Evolutionary conservation across 441 rosid genomes (phyloP).

Genomic region (Adansonia rubrostipa): DNA sequence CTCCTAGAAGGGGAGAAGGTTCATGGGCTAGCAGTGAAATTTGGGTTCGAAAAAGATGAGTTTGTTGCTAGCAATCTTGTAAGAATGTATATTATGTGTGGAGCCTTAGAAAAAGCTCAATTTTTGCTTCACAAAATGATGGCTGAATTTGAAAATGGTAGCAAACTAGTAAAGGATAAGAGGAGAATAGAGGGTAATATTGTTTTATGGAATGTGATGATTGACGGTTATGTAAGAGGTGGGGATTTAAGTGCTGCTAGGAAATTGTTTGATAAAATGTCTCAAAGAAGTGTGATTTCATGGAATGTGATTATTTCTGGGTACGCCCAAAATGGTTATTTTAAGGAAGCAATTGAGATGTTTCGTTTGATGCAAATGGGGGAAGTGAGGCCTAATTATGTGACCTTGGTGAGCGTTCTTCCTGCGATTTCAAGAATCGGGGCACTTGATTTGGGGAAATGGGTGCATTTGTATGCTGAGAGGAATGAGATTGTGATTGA

Average conservation of each 20-base stretch:
- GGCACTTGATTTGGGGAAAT: slow-evolving; percentile 34
- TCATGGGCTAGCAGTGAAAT: slow-evolving; percentile 59
- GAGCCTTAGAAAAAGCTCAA: slow-evolving; percentile 15
- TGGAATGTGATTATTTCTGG: slow-evolving; percentile 36
- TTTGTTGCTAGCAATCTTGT: slow-evolving; percentile 67
- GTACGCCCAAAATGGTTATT: slow-evolving; percentile 22
- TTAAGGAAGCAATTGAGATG: slow-evolving; percentile 20
- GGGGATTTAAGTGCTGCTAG: slow-evolving; percentile 31
- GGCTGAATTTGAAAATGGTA: slow-evolving; percentile 9
- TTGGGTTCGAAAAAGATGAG: slow-evolving; percentile 55
- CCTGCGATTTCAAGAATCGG: slow-evolving; percentile 39
- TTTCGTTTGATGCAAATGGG: slow-evolving; percentile 34
- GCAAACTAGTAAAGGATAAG: slow-evolving; percentile 9
- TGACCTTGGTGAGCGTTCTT: slow-evolving; percentile 38
- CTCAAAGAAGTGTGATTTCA: slow-evolving; percentile 26
- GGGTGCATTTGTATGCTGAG: slow-evolving; percentile 30
- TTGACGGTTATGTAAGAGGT: slow-evolving; percentile 34
- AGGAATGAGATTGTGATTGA: slow-evolving; percentile 19
- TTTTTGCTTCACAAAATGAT: slow-evolving; percentile 10
- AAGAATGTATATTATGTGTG: slow-evolving; percentile 32
- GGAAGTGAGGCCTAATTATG: slow-evolving; percentile 17
- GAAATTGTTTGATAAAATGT: slow-evolving; percentile 28
- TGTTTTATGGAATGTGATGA: slow-evolving; percentile 40
- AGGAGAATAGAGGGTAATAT: slow-evolving; percentile 51
- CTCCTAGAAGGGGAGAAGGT: slow-evolving; percentile 60